Evolutionary conservation across 176 grass and related monocot genomes (phyloP).

Genomic region (Rhynchospora tenuis): DNA sequence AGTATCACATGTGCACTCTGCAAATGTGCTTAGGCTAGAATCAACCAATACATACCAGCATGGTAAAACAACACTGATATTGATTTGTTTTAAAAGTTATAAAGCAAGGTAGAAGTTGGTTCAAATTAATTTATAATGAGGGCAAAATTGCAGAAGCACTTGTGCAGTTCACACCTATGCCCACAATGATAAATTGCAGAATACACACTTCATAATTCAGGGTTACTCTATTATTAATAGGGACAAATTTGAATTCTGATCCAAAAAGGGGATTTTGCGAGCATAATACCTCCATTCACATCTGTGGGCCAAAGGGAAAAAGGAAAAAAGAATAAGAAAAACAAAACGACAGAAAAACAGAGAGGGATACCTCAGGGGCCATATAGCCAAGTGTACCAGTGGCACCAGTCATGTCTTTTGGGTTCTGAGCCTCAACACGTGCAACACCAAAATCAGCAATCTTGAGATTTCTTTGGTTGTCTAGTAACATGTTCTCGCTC

Average conservation of each 20-base stretch:
- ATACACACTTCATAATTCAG: not conserved
- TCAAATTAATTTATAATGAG: not conserved
- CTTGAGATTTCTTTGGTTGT: constrained; percentile 51
- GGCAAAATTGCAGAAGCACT: not conserved
- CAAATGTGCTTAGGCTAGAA: not conserved
- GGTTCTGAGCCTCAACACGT: constrained; percentile 74
- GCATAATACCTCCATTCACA: not conserved
- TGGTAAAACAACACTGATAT: not conserved
- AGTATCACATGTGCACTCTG: not conserved
- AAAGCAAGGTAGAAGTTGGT: not conserved
- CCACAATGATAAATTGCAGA: not conserved
- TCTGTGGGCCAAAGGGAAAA: too few relatives aligned
- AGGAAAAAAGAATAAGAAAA: not conserved
- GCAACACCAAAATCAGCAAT: constrained; percentile 93
- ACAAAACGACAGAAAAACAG: not conserved
- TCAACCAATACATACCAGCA: not conserved
- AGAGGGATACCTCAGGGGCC: constrained; percentile 65
- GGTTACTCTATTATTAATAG: not conserved
- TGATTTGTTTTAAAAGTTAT: not conserved
- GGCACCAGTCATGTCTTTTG: constrained; percentile 74
- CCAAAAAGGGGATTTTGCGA: not conserved
- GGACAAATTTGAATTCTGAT: not conserved
- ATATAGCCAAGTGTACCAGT: constrained; percentile 93
- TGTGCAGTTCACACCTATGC: not conserved
- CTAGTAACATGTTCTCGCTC: constrained; percentile 82